These are phyloP conservation scores for Citrullus mucosospermus DNA, from an alignment of 306 rosid genomes.

Conservation along the genomic window DNA sequence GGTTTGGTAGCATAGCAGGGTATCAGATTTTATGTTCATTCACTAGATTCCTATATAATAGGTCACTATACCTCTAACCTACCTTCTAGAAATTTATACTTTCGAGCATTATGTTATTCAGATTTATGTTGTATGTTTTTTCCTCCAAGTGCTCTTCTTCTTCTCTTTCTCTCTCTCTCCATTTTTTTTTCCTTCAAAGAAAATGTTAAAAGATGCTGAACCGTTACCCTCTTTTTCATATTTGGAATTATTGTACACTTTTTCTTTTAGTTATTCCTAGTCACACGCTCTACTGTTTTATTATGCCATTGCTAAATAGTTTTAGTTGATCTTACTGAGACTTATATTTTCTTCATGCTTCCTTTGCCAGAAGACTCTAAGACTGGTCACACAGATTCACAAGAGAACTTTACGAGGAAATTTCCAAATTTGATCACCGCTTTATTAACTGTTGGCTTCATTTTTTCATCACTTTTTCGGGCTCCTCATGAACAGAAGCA, in stretches of 20 bases:
- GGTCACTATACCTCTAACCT: not conserved
- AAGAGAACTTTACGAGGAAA: constrained; percentile 40
- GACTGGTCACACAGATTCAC: constrained; percentile 39
- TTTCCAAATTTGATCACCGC: constrained; percentile 39
- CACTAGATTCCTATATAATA: not conserved
- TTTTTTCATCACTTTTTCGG: constrained; percentile 35
- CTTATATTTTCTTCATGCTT: not conserved
- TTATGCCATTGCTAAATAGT: not conserved
- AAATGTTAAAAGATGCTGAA: too few species aligned
- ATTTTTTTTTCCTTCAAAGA: too few species aligned
- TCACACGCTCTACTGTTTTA: not conserved
- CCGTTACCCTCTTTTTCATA: not conserved
- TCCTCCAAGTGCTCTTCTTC: not conserved
- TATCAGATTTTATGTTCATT: not conserved
- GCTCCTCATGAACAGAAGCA: constrained; percentile 55
- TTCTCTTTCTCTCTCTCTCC: too few species aligned
- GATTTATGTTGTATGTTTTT: not conserved
- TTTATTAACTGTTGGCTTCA: constrained; percentile 35
- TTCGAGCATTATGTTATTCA: not conserved
- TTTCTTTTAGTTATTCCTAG: not conserved
- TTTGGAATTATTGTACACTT: not conserved
- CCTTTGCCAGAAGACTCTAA: constrained; percentile 52
- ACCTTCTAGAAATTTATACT: not conserved
- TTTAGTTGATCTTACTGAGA: not conserved
- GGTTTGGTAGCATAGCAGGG: not conserved